Percentiles rank a stretch among this genome's conserved stretches.
These are phyloP conservation scores for Paraphoma sp. DNA, from an alignment of 2,329 filamentous ascomycete genomes.

Conservation along the genomic window DNA sequence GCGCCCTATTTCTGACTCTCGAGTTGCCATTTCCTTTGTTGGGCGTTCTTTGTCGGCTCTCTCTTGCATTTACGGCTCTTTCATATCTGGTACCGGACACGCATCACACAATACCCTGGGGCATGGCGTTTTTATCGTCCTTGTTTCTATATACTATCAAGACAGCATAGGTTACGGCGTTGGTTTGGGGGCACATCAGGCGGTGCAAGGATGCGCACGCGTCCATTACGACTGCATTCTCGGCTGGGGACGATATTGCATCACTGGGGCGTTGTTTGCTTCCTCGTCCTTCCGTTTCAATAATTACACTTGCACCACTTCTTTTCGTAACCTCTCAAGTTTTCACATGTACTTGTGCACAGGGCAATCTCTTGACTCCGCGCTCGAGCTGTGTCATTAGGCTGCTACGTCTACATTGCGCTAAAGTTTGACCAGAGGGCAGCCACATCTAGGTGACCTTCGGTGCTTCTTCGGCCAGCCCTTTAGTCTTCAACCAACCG, in stretches of 20 bases:
- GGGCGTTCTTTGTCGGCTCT: constrained; percentile 21
- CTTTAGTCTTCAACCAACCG: neutral
- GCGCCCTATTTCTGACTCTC: constrained; percentile 4
- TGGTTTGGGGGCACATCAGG: constrained; percentile 14
- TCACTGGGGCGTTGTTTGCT: constrained; percentile 16
- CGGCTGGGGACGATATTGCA: constrained; percentile 20
- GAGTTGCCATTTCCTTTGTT: constrained; percentile 11
- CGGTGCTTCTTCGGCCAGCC: neutral
- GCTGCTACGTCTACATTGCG: no score
- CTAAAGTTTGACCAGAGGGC: no score
- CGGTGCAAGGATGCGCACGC: constrained; percentile 19
- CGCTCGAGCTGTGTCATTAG: neutral
- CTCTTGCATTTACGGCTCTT: constrained; percentile 8
- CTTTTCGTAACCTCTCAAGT: neutral
- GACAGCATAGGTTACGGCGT: constrained; percentile 21
- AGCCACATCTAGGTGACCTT: neutral
- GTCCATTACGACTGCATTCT: constrained; percentile 18
- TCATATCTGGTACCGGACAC: constrained; percentile 24
- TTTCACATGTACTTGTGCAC: neutral
- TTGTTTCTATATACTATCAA: constrained; percentile 16
- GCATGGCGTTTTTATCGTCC: constrained; percentile 32
- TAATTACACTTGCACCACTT: constrained; percentile 2
- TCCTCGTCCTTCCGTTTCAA: neutral
- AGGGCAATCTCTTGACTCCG: neutral
- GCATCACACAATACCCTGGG: constrained; percentile 44